These are phyloP conservation scores for Aspergillus haitiensis DNA, from an alignment of 495 filamentous ascomycete genomes.

Conservation along the genomic window DNA sequence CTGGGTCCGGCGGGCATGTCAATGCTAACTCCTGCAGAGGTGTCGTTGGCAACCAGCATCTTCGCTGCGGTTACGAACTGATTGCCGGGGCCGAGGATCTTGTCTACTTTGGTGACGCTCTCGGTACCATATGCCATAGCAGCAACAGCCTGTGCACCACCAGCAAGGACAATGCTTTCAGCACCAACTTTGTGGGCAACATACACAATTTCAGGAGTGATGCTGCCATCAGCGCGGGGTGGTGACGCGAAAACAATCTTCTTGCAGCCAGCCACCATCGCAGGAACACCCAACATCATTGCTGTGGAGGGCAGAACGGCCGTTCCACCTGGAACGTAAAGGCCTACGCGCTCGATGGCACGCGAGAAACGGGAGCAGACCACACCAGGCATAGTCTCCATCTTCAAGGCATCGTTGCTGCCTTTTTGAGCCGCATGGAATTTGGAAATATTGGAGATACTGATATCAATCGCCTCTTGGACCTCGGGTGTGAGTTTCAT, in stretches of 20 bases:
- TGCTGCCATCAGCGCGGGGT: slow-evolving; percentile 81
- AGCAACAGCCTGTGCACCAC: slow-evolving; percentile 91
- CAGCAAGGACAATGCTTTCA: slow-evolving; percentile 90
- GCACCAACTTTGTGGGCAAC: slow-evolving; percentile 97
- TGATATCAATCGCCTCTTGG: slow-evolving; percentile 85
- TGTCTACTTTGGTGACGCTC: slow-evolving; percentile 90
- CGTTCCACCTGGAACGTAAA: slow-evolving; percentile 94
- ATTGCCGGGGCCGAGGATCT: slow-evolving; percentile 96
- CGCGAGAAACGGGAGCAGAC: slow-evolving; percentile 90
- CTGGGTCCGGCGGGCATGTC: slow-evolving; percentile 98
- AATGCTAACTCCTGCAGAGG: slow-evolving; percentile 89
- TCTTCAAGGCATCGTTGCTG: slow-evolving; percentile 66
- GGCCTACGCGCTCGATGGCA: slow-evolving; percentile 88
- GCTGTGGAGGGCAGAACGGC: slow-evolving; percentile 94
- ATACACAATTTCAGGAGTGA: slow-evolving; percentile 97
- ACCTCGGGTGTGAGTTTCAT: slow-evolving; percentile 85
- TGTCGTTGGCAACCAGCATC: slow-evolving; percentile 96
- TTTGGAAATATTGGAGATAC: slow-evolving; percentile 87
- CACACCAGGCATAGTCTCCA: slow-evolving; percentile 98
- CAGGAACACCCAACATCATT: slow-evolving; percentile 96
- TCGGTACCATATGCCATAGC: slow-evolving; percentile 70
- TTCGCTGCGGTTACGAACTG: slow-evolving; percentile 98
- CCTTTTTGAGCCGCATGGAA: slow-evolving; percentile 91
- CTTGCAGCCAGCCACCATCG: slow-evolving; percentile 96
- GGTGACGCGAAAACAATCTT: slow-evolving; percentile 92